phyloP scores from a whole-genome alignment of 73 alveolate genomes.

The Paramecium sonneborni region DNA sequence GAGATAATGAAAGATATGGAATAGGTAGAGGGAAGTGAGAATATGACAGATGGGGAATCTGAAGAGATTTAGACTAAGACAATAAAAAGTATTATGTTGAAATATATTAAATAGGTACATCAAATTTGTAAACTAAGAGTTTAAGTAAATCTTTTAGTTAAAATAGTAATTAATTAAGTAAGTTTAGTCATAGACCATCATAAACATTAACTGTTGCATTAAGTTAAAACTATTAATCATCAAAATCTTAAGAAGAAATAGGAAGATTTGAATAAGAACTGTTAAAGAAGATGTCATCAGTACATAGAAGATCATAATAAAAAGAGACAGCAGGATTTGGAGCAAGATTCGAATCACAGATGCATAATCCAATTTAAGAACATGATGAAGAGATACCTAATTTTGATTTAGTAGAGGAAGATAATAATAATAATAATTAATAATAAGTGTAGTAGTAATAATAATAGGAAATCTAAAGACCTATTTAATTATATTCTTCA shows the following conservation, averaged over 20 bases:
- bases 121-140: neutral
- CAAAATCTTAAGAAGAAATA: neutral
- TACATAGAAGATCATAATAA: neutral
- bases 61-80: neutral
- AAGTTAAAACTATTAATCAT: neutral
- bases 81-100: neutral
- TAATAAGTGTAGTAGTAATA: neutral
- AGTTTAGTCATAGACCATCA: slow-evolving; percentile 6
- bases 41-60: neutral
- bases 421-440: no score
- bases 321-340: slow-evolving; percentile 56
- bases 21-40: neutral
- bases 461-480: neutral
- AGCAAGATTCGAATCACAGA: neutral
- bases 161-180: neutral
- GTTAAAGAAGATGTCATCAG: neutral
- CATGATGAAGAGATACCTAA: neutral
- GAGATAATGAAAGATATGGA: slow-evolving; percentile 9
- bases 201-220: neutral
- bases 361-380: neutral
- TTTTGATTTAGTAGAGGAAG: neutral
- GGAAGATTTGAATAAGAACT: neutral
- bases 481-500: neutral
- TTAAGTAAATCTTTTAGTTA: neutral
- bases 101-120: neutral